Percentiles rank a stretch among this genome's conserved stretches.
phyloP scores from a whole-genome alignment of 768 basidiomycete genomes.

The Macrolepiota albuminosa region DNA sequence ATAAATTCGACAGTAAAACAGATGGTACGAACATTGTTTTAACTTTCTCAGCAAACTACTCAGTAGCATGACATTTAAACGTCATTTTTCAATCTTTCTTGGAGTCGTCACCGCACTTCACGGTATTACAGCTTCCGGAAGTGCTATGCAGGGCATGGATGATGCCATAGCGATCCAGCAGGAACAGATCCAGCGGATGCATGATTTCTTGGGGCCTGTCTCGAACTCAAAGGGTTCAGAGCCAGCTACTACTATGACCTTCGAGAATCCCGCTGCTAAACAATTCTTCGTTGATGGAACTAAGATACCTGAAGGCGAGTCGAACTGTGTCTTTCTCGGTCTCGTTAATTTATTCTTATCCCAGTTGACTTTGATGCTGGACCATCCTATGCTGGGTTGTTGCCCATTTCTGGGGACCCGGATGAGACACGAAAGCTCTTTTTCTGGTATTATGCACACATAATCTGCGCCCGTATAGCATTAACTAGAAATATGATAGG shows the following conservation, averaged over 20 bases:
- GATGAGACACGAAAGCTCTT: conserved; percentile 60
- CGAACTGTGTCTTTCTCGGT: conserved; percentile 6
- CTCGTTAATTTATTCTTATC: neutral
- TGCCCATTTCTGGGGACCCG: conserved; percentile 55
- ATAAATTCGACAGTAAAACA: neutral
- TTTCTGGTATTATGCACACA: conserved; percentile 28
- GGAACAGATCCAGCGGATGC: conserved; percentile 38
- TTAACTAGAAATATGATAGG: conserved; percentile 35
- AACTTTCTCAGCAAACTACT: neutral
- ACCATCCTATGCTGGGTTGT: conserved; percentile 62
- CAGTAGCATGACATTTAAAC: conserved; percentile 1
- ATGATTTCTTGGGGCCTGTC: conserved; percentile 31
- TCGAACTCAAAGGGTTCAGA: conserved; percentile 5
- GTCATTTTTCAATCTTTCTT: conserved; percentile 9
- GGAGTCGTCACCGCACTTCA: conserved; percentile 13
- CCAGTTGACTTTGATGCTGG: conserved; percentile 63
- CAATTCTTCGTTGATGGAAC: conserved; percentile 44
- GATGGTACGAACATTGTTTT: neutral
- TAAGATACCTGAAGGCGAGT: conserved; percentile 37
- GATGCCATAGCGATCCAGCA: conserved; percentile 41
- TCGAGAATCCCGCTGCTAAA: conserved; percentile 56
- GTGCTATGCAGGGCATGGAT: conserved; percentile 34
- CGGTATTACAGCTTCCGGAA: conserved; percentile 20
- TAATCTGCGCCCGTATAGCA: neutral
- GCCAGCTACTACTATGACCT: conserved; percentile 42